Conservation (phyloP, 1,139 yeast species). For the Kurtzmaniella quercitrusa region DNA sequence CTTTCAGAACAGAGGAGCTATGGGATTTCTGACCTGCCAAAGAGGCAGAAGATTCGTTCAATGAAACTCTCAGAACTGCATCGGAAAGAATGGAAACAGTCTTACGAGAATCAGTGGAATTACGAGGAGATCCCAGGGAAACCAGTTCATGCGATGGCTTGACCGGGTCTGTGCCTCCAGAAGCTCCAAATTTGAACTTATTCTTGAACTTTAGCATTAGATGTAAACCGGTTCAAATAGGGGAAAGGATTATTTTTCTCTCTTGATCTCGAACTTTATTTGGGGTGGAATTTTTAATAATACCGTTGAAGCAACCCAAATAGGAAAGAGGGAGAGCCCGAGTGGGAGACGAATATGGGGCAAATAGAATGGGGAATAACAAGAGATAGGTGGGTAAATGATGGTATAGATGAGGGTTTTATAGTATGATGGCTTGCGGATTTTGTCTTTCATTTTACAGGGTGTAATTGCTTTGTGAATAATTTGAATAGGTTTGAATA, state of each 20-base stretch:
- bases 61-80: slow-evolving; percentile 24
- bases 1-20: slow-evolving; percentile 1
- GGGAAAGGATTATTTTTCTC: not conserved
- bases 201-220: slow-evolving; percentile 43
- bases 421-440: too few relatives aligned
- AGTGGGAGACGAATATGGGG: not conserved
- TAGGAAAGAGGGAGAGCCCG: too few relatives aligned
- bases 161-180: slow-evolving; percentile 9
- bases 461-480: too few relatives aligned
- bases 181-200: slow-evolving; percentile 42
- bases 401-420: too few relatives aligned
- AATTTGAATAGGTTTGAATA: too few relatives aligned
- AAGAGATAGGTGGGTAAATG: too few relatives aligned
- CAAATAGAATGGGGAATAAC: not conserved
- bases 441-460: too few relatives aligned
- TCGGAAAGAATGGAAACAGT: slow-evolving; percentile 21
- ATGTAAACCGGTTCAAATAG: not conserved
- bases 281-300: not conserved
- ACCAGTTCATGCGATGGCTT: slow-evolving; percentile 1
- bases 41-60: slow-evolving; percentile 12
- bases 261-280: not conserved
- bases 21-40: slow-evolving; percentile 2
- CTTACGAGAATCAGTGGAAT: slow-evolving; percentile 24
- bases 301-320: not conserved
- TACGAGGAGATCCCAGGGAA: slow-evolving; percentile 11